Base-by-base conservation (phyloP, 768 basidiomycete species). In the Xerocomellus chrysenteron region DNA sequence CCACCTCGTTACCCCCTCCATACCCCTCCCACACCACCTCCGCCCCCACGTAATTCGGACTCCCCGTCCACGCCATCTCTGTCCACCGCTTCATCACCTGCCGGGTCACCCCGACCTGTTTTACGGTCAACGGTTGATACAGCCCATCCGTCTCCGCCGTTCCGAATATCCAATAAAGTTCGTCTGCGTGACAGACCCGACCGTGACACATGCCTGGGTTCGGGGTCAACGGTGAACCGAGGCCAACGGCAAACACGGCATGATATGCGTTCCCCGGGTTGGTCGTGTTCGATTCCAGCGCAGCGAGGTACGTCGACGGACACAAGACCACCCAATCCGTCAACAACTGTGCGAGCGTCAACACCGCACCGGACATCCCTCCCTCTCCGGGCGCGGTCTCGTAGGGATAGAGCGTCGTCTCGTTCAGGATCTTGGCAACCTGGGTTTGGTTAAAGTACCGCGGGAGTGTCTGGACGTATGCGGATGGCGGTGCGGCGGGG, bases 131-230 rank as follows among this genome's bases (percentile, higher is more conserved):
- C 14, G 52, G 59, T 7, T 67, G 65, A 33, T 64, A 52, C n/a
- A 61, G 30, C 14, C 55, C 47, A 17, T 64, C 63, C 0, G 55
- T 61, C 33, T 59, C 37, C 13, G 52, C 60, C 36, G 47, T 65
- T 7, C 57, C 60, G 26, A 68, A 68, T 2, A 57, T 40, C 52
- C 36, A 68, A 36, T 59, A 65, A 6, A 67, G 57, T 14, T 67
- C 60, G 32, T 67, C 65, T 0, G 60, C 53, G 6, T 62, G 65
- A 26, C 65, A 64, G 7, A 59, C 62, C 2, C 35, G 65, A n/a
- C 55, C 55, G 0, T 16, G 50, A 43, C 64, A 66, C 24, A 14
- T 36, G 14, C 35, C 13, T 5, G 53, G 62, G 30, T 55, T 66
- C 1, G 57, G 49, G 6, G 51, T 67, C 36, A 67, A 49, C 26